Conservation (phyloP, 177 flowering plant genomes). For the Vitis hybrid region DNA sequence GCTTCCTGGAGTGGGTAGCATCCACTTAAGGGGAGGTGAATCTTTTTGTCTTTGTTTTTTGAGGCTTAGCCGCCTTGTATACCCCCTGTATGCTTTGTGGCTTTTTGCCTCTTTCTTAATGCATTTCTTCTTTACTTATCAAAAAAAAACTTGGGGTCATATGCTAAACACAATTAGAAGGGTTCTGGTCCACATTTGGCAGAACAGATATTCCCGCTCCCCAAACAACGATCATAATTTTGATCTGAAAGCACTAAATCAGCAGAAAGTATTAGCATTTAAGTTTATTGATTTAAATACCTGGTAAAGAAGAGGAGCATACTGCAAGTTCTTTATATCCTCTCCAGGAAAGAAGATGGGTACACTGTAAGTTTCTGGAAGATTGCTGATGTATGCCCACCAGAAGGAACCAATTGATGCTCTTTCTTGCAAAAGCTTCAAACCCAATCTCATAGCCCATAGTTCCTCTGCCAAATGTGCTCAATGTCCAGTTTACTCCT, state of each 20-base stretch:
- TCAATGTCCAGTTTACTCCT: constrained; percentile 65
- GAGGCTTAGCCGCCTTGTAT: too few relatives aligned
- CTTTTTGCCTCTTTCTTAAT: too few relatives aligned
- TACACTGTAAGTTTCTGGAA: constrained; percentile 79
- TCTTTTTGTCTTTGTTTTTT: too few relatives aligned
- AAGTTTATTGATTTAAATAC: constrained; percentile 31
- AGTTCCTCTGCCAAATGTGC: constrained; percentile 97
- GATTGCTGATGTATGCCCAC: constrained; percentile 99
- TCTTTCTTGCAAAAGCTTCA: constrained; percentile 92
- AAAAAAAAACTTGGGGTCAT: not conserved
- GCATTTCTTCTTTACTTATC: too few relatives aligned
- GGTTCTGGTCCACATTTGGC: not conserved
- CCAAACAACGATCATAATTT: not conserved
- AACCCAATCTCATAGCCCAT: constrained; percentile 89
- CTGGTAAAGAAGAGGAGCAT: constrained; percentile 91
- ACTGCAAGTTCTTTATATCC: constrained; percentile 89
- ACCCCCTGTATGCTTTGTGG: too few relatives aligned
- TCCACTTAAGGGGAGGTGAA: too few relatives aligned
- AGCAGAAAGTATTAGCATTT: not conserved
- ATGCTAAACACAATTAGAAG: not conserved
- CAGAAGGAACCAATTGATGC: constrained; percentile 79
- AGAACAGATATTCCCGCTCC: not conserved
- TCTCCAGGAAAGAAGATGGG: constrained; percentile 92
- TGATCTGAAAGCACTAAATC: not conserved
- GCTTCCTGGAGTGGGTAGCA: too few relatives aligned